Evolutionary conservation across 352 stramenopile genomes (phyloP).

Genomic region (Phytophthora megakarya): DNA sequence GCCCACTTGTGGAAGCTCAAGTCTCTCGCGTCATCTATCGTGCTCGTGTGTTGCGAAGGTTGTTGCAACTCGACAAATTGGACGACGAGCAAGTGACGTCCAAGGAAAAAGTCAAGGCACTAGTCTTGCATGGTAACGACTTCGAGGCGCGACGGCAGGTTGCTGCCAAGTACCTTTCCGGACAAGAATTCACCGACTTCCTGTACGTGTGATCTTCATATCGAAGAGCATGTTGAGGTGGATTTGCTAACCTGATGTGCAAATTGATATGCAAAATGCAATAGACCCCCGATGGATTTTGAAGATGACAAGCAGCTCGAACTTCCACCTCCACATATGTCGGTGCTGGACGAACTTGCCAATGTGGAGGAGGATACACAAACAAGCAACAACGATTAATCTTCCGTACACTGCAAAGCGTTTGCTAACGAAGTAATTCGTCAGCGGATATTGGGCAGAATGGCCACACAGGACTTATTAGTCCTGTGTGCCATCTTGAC

Average conservation of each 20-base stretch:
- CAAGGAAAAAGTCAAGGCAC: conserved; percentile 79
- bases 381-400: neutral
- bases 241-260: neutral
- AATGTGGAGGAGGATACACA: neutral
- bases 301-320: conserved; percentile 50
- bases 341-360: neutral
- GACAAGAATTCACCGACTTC: conserved; percentile 66
- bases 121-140: conserved; percentile 77
- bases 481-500: conserved; percentile 10
- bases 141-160: conserved; percentile 56
- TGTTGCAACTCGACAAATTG: conserved; percentile 60
- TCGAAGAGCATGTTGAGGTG: conserved; percentile 19
- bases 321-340: conserved; percentile 18
- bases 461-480: conserved; percentile 10
- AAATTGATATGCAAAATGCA: conserved; percentile 10
- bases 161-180: conserved; percentile 56
- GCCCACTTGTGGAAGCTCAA: conserved; percentile 47
- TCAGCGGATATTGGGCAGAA: neutral
- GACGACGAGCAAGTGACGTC: conserved; percentile 59
- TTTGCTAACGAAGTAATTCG: neutral
- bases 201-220: too few species aligned
- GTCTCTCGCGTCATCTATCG: conserved; percentile 57
- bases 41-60: conserved; percentile 59
- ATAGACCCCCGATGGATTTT: conserved; percentile 58
- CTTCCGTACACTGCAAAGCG: neutral